Percentiles rank a stretch among this genome's conserved stretches.
phyloP scores from a whole-genome alignment of 2,329 filamentous ascomycete genomes.

The Mycocentrospora acerina region DNA sequence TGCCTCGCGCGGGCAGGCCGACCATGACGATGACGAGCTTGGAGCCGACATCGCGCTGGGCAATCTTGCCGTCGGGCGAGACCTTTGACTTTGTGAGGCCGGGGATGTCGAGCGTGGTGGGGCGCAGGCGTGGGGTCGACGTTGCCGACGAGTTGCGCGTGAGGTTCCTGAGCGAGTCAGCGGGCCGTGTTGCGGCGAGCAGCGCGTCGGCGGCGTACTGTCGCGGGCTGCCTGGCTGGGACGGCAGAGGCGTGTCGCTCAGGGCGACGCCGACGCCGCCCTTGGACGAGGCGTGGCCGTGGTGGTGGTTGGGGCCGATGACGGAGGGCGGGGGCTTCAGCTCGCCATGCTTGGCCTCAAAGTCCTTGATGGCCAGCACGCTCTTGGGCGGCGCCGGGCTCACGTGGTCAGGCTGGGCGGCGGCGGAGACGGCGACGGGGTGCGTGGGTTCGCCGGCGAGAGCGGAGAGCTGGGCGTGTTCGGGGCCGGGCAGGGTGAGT shows the following conservation, averaged over 20 bases:
- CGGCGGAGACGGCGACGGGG: no score
- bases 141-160: slow-evolving; percentile 72
- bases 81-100: slow-evolving; percentile 94
- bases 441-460: slow-evolving; percentile 6
- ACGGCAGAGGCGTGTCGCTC: slow-evolving; percentile 65
- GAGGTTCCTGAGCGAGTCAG: slow-evolving; percentile 57
- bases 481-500: slow-evolving; percentile 27
- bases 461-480: slow-evolving; percentile 21
- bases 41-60: slow-evolving; percentile 88
- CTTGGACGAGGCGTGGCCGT: slow-evolving; percentile 20
- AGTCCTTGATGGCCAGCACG: slow-evolving; percentile 26
- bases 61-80: slow-evolving; percentile 92
- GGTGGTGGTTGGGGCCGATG: slow-evolving; percentile 12
- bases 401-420: slow-evolving; percentile 17
- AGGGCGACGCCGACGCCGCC: slow-evolving; percentile 56
- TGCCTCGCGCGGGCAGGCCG: slow-evolving; percentile 88
- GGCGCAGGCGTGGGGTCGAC: slow-evolving; percentile 79
- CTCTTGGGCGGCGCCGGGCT: slow-evolving; percentile 20
- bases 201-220: slow-evolving; percentile 51
- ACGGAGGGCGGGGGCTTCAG: slow-evolving; percentile 33
- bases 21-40: slow-evolving; percentile 99
- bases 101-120: slow-evolving; percentile 94
- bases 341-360: slow-evolving; percentile 27
- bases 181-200: slow-evolving; percentile 12
- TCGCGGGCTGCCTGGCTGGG: slow-evolving; percentile 62